Percentiles rank a stretch among this genome's conserved stretches.
phyloP scores from a whole-genome alignment of 495 filamentous ascomycete species.

The Penicillium verhagenii region DNA sequence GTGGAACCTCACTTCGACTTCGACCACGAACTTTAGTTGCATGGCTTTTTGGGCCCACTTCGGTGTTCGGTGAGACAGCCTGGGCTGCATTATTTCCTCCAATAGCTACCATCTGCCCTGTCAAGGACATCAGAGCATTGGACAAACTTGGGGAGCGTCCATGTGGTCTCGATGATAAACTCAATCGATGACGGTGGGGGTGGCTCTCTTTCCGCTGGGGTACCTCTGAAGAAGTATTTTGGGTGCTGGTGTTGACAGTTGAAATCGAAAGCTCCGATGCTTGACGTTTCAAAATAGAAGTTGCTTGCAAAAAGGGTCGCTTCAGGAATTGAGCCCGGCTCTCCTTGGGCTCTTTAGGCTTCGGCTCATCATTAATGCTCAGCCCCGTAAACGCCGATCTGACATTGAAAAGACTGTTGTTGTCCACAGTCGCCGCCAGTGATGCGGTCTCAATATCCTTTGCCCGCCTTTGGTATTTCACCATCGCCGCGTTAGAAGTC shows the following conservation, averaged over 20 bases:
- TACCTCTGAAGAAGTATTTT: constrained; percentile 31
- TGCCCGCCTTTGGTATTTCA: constrained; percentile 41
- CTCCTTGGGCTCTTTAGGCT: constrained; percentile 32
- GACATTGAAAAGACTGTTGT: constrained; percentile 54
- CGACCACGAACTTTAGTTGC: constrained; percentile 59
- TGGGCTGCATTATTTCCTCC: constrained; percentile 59
- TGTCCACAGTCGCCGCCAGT: constrained; percentile 64
- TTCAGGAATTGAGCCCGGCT: constrained; percentile 46
- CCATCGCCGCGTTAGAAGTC: constrained; percentile 47
- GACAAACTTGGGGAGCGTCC: constrained; percentile 60
- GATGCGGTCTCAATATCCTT: constrained; percentile 52
- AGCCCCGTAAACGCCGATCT: constrained; percentile 62
- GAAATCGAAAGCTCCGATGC: constrained; percentile 36
- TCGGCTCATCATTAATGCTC: constrained; percentile 50
- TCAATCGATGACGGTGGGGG: constrained; percentile 52
- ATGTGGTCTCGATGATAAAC: constrained; percentile 51
- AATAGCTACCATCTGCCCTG: constrained; percentile 59
- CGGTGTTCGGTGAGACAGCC: constrained; percentile 45
- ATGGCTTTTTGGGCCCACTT: constrained; percentile 51
- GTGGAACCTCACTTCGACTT: constrained; percentile 74
- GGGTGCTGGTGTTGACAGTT: constrained; percentile 25
- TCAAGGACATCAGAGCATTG: constrained; percentile 62
- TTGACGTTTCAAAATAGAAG: constrained; percentile 33
- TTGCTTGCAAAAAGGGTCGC: constrained; percentile 50
- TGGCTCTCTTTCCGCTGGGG: constrained; percentile 48